Conservation (phyloP, 1,139 yeast genomes). For the Saccharomyces hybrid region DNA sequence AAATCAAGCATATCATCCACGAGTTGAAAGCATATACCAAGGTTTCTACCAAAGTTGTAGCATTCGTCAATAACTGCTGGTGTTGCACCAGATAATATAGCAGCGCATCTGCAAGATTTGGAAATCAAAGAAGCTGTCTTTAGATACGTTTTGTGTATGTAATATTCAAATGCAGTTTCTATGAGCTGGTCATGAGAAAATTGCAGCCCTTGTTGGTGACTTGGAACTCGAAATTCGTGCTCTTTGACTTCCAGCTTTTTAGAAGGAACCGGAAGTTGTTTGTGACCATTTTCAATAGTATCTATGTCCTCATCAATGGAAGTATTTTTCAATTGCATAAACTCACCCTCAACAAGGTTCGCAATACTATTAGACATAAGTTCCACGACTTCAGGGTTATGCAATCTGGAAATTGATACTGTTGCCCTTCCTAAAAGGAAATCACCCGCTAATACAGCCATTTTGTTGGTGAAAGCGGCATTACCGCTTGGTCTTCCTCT, state of each 20-base stretch:
- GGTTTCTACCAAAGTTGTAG: slow-evolving; percentile 83
- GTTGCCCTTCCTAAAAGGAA: slow-evolving; percentile 93
- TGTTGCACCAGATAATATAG: slow-evolving; percentile 81
- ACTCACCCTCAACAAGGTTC: slow-evolving; percentile 94
- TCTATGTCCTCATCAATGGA: slow-evolving; percentile 46
- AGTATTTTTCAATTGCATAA: slow-evolving; percentile 94
- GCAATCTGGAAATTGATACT: slow-evolving; percentile 82
- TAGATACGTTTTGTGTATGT: slow-evolving; percentile 86
- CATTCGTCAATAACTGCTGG: slow-evolving; percentile 71
- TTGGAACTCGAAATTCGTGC: slow-evolving; percentile 52
- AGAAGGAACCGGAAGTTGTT: slow-evolving; percentile 51
- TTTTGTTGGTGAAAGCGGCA: slow-evolving; percentile 88
- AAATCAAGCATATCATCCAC: slow-evolving; percentile 96
- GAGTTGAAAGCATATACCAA: slow-evolving; percentile 92
- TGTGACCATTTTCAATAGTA: slow-evolving; percentile 41
- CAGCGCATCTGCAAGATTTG: slow-evolving; percentile 87
- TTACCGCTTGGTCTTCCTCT: slow-evolving; percentile 90
- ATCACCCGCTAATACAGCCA: slow-evolving; percentile 97
- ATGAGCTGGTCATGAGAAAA: slow-evolving; percentile 64
- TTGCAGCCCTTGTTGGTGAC: slow-evolving; percentile 31
- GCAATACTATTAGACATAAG: slow-evolving; percentile 93
- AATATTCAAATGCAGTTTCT: slow-evolving; percentile 87
- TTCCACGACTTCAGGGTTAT: slow-evolving; percentile 97
- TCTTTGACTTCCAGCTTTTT: slow-evolving; percentile 54
- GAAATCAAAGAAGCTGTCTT: slow-evolving; percentile 94